Conservation (phyloP, 2,329 filamentous ascomycete genomes). For the Pseudogymnoascus sp. region DNA sequence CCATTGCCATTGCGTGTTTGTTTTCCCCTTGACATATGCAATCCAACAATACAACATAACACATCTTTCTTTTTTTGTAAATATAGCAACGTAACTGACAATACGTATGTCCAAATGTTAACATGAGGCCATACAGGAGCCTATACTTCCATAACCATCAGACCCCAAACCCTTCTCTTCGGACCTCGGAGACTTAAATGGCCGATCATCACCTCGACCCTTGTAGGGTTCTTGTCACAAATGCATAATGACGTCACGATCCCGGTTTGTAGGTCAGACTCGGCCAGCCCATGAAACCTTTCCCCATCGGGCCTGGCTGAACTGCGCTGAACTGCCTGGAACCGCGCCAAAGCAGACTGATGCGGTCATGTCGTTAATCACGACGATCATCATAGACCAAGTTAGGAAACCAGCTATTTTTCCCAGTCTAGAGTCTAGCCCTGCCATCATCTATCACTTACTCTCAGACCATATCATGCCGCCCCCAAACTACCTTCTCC, state of each 20-base stretch:
- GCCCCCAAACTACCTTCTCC: background rate
- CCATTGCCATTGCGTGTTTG: background rate
- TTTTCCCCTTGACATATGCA: background rate
- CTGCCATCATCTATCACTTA: background rate
- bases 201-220: background rate
- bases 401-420: constrained; percentile 1
- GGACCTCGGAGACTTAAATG: background rate
- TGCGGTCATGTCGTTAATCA: constrained; percentile 4
- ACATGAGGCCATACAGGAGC: background rate
- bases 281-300: background rate
- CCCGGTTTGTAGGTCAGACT: background rate
- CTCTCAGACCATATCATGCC: background rate
- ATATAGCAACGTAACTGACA: background rate
- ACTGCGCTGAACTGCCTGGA: background rate
- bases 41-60: background rate
- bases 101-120: background rate
- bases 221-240: constrained; percentile 3
- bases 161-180: background rate
- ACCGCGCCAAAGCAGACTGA: background rate
- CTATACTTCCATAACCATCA: too few relatives aligned
- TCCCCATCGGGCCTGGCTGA: background rate
- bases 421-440: constrained; percentile 1
- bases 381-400: constrained; percentile 1
- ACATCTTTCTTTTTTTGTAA: background rate
- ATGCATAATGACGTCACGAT: background rate